A percentile compares a stretch with the other conserved stretches of the same genome.
Evolutionary conservation across 176 grass and related monocot species (phyloP).

Genomic region (Oryza meyeriana): DNA sequence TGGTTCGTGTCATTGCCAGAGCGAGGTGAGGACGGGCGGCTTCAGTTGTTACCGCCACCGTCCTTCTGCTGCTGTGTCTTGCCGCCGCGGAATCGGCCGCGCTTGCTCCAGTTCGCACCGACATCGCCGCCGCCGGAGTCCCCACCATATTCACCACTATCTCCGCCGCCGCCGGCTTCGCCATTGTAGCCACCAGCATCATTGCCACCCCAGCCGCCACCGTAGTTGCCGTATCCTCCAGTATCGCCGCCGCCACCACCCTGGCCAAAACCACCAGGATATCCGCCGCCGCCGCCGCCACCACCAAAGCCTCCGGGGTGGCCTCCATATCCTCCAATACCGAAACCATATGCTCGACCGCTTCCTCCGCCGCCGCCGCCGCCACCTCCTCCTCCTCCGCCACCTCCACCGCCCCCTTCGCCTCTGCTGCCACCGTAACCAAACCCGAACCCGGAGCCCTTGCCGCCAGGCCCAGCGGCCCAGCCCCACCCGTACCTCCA

Average conservation of each 20-base stretch:
- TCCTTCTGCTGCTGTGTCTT: not conserved
- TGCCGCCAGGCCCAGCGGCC: constrained; percentile 59
- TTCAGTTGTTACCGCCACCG: constrained; percentile 24
- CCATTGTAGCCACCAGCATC: not conserved
- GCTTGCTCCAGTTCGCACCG: constrained; percentile 38
- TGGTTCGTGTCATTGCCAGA: not conserved
- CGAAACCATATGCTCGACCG: constrained; percentile 6
- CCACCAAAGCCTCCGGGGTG: constrained; percentile 18
- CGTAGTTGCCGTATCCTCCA: not conserved
- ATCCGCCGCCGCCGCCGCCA: not conserved
- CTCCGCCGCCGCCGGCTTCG: not conserved
- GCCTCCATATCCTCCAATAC: constrained; percentile 26
- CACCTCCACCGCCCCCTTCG: constrained; percentile 41
- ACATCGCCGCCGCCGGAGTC: not conserved
- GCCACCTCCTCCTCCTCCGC: not conserved
- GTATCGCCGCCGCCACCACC: not conserved
- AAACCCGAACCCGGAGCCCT: constrained; percentile 57
- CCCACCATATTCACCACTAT: not conserved
- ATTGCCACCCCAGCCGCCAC: not conserved
- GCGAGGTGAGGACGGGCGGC: not conserved
- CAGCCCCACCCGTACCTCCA: constrained; percentile 70
- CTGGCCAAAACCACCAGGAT: not conserved
- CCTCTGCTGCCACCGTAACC: constrained; percentile 44
- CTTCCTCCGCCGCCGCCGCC: constrained; percentile 1
- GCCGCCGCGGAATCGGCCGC: constrained; percentile 18